Base-by-base conservation (phyloP, 495 filamentous ascomycete genomes). In the Mycothermus thermophilus region DNA sequence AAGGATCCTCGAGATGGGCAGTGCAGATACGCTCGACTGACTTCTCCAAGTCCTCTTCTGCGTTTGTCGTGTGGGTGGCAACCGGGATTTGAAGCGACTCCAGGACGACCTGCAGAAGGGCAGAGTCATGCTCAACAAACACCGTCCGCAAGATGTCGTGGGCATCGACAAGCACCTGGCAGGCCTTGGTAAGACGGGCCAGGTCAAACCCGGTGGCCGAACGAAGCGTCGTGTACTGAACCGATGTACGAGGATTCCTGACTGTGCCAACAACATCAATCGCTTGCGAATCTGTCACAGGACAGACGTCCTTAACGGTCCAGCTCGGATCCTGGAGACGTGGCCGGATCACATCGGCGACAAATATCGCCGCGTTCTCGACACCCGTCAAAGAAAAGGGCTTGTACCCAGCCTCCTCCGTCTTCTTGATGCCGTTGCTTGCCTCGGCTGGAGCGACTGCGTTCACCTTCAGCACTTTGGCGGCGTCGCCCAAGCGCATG, bases 121-220 rank as follows among this genome's bases (percentile, higher is more conserved):
- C 25, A 1, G 31, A 18, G 1, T 34, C 31, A 19, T 34, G 31
- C 4, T 34, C 25, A 4, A 83, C 63, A 43, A 81, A 83, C 5
- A 83, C 73, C 0, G 79, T 81, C 5, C 78, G 71, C 2, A 85
- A 57, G 16, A 83, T 76, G 32, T 81, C 77, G 46, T 75, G 78
- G 2, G 63, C 59, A 12, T 66, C 60, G 16, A 72, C 60, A 3
- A 76, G 54, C 0, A 62, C 46, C 6, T 48, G 47, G 38, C 58
- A 65, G 8, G 52, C 54, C 4, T 20, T 21, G 34, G 54, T 43
- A 3, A 65, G 48, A 6, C 34, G 38, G 5, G 27, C 35, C 14
- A 50, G 47, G 36, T 61, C 41, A 10, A 64, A 25, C 0, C 23
- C 19, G 6, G 43, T 51, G 24, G 58, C 38, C 3, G 26, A 52